Conservation (phyloP, 1,139 yeast genomes). For the Magnusiomyces tetraspermus region DNA sequence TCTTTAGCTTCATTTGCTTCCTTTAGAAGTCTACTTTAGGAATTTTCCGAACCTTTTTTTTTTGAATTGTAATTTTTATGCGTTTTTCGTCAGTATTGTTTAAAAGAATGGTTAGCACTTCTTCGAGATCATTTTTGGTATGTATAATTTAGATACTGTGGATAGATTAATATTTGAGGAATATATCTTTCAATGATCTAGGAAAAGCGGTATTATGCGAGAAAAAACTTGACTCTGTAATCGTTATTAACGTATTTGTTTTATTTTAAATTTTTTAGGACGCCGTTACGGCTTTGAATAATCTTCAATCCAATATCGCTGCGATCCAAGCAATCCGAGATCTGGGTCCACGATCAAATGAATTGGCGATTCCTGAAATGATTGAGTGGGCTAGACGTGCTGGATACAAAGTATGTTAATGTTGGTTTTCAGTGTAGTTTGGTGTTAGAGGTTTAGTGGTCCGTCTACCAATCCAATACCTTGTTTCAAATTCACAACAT, state of each 20-base stretch:
- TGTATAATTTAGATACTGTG: not conserved
- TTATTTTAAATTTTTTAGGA: too few species aligned
- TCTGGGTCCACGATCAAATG: conserved; percentile 60
- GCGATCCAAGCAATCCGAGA: conserved; percentile 73
- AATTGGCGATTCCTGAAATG: conserved; percentile 75
- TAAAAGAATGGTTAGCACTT: conserved; percentile 1
- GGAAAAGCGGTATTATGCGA: not conserved
- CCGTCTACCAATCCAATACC: not conserved
- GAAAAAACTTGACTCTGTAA: not conserved
- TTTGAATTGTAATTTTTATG: not conserved
- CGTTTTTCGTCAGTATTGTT: not conserved
- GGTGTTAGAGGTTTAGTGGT: not conserved
- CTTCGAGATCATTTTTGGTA: not conserved
- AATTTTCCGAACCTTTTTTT: not conserved
- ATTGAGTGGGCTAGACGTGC: conserved; percentile 81
- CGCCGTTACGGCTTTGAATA: conserved; percentile 77
- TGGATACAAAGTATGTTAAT: conserved; percentile 46
- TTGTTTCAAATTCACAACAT: too few species aligned
- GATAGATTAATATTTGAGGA: too few species aligned
- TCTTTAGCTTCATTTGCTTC: not conserved
- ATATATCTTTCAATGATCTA: too few species aligned
- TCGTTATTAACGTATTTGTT: not conserved
- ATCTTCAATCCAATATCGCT: conserved; percentile 85
- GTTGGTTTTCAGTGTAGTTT: conserved; percentile 3
- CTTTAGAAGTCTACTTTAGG: not conserved